These are phyloP conservation scores for Ampelocalamus luodianensis DNA, from an alignment of 176 grass and related monocot genomes.

Conservation along the genomic window DNA sequence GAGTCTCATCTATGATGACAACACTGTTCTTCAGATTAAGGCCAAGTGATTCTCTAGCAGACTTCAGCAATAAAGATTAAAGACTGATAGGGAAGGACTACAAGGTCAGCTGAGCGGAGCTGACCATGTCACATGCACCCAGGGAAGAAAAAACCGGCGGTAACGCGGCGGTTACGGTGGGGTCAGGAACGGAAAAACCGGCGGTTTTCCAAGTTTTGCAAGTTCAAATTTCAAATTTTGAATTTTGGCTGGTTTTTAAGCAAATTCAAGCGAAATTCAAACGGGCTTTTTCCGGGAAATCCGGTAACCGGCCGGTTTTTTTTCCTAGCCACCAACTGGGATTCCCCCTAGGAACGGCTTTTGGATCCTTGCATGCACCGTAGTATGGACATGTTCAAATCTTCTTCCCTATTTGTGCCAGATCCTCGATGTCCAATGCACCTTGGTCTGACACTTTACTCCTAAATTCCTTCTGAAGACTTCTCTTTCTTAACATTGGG, in stretches of 20 bases:
- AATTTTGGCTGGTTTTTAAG: too few relatives aligned
- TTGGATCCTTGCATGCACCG: too few relatives aligned
- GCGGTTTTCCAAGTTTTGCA: too few relatives aligned
- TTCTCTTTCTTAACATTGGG: slow-evolving; percentile 77
- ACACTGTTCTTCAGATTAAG: slow-evolving; percentile 84
- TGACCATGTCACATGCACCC: slow-evolving; percentile 71
- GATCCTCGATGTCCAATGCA: slow-evolving; percentile 90
- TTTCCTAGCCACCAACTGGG: too few relatives aligned
- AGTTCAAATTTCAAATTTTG: too few relatives aligned
- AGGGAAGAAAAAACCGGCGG: too few relatives aligned
- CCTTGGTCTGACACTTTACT: slow-evolving; percentile 56
- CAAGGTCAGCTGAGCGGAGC: slow-evolving; percentile 61
- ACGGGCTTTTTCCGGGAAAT: too few relatives aligned
- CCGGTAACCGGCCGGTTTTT: too few relatives aligned
- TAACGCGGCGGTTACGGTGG: too few relatives aligned
- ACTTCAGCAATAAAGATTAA: slow-evolving; percentile 76
- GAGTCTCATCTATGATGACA: slow-evolving; percentile 96
- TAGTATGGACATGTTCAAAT: slow-evolving; percentile 94
- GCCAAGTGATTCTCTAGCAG: slow-evolving; percentile 89
- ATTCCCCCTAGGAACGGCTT: too few relatives aligned
- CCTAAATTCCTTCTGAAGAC: slow-evolving; percentile 70
- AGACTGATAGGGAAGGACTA: slow-evolving; percentile 93
- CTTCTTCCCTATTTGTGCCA: slow-evolving; percentile 70
- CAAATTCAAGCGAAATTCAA: too few relatives aligned
- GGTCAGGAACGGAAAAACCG: too few relatives aligned